A percentile compares a stretch with the other conserved stretches of the same genome.
Conservation (phyloP, 495 filamentous ascomycete species). For the Hypomontagnella monticulosa region DNA sequence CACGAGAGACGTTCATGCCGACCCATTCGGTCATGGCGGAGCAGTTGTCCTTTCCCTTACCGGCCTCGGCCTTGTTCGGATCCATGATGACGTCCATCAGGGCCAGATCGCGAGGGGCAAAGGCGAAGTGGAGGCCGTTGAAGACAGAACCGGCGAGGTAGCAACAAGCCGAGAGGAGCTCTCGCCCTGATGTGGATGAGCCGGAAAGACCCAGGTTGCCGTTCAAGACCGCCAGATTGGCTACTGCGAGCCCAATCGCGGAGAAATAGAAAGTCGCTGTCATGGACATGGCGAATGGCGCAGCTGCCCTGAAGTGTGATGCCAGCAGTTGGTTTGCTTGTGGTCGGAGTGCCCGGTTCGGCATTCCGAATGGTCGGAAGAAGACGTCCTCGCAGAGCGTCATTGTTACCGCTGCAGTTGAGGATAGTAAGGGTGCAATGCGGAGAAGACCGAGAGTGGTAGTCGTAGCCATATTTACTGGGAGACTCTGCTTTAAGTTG, state of each 20-base stretch:
- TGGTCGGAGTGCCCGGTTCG: background rate
- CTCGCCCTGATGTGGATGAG: background rate
- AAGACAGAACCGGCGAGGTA: conserved; percentile 11
- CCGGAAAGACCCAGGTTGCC: background rate
- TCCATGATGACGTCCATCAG: conserved; percentile 8
- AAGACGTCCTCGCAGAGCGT: conserved; percentile 11
- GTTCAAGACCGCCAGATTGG: background rate
- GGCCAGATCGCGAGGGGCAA: conserved; percentile 4
- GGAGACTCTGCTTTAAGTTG: no score
- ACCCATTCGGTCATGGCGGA: conserved; percentile 18
- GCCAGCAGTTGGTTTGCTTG: conserved; percentile 4
- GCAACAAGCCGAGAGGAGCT: background rate
- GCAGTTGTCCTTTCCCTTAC: conserved; percentile 19
- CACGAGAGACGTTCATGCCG: conserved; percentile 4
- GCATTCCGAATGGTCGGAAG: conserved; percentile 7
- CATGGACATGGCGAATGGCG: conserved; percentile 3
- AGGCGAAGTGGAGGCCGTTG: conserved; percentile 13
- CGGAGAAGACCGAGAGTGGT: background rate
- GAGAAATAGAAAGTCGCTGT: background rate
- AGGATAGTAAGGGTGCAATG: conserved; percentile 1
- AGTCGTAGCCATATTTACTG: background rate
- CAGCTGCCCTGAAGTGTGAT: background rate
- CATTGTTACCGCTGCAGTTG: conserved; percentile 13
- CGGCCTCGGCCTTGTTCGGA: background rate
- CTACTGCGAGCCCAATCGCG: background rate